These are phyloP conservation scores for Russula griseocarnosa DNA, from an alignment of 768 basidiomycete genomes.

Conservation along the genomic window DNA sequence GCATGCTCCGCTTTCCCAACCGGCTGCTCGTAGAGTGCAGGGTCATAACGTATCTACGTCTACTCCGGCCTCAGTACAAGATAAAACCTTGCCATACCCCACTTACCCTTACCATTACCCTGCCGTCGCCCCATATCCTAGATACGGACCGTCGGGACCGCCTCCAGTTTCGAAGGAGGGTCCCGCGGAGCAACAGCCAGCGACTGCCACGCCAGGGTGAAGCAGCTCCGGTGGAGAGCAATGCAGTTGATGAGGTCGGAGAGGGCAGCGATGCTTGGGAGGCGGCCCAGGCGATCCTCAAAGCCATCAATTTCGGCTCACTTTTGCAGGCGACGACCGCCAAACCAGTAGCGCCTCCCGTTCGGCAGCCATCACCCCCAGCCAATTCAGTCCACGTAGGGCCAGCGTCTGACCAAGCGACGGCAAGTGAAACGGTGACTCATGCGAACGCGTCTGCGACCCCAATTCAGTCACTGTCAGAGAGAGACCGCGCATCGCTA, in stretches of 20 bases:
- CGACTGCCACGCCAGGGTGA: neutral
- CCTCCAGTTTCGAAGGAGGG: slow-evolving; percentile 18
- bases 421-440: slow-evolving; percentile 8
- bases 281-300: slow-evolving; percentile 72
- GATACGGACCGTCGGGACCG: slow-evolving; percentile 30
- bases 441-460: slow-evolving; percentile 16
- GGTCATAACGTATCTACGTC: slow-evolving; percentile 35
- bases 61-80: slow-evolving; percentile 32
- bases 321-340: slow-evolving; percentile 42
- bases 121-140: slow-evolving; percentile 33
- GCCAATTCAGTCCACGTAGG: neutral
- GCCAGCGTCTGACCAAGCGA: neutral
- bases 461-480: slow-evolving; percentile 34
- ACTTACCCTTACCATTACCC: slow-evolving; percentile 43
- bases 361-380: neutral
- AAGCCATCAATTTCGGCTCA: slow-evolving; percentile 68
- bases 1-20: slow-evolving; percentile 16
- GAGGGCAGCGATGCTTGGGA: slow-evolving; percentile 65
- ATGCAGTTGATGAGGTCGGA: slow-evolving; percentile 31
- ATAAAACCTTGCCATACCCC: slow-evolving; percentile 37
- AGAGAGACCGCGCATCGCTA: slow-evolving; percentile 56
- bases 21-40: slow-evolving; percentile 20
- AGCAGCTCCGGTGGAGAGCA: slow-evolving; percentile 14
- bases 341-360: slow-evolving; percentile 23
- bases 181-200: neutral